Evolutionary conservation across 495 filamentous ascomycete species (phyloP), one percentile per base, ranked within the genome.

Genomic region (Daldinia concentrica): DNA sequence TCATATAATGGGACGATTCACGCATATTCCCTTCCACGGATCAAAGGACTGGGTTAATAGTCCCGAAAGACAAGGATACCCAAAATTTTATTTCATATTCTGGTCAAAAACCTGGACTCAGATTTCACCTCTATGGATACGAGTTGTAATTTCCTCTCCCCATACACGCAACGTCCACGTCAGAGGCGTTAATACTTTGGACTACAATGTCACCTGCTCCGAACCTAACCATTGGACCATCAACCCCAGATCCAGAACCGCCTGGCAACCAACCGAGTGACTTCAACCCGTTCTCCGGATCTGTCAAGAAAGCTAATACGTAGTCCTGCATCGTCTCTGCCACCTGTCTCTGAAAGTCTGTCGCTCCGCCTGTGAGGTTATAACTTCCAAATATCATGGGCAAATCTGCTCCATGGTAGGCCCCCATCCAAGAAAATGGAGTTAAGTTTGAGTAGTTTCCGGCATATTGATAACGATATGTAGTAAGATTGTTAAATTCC

Each of bases 381-480:
- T 79, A 81, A 39, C 76, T 82, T 36, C 84, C 84, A 64, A 86
- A 85, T 19, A 83, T 72, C 52, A 85, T 79, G 1, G 83, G 82
- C 4, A 84, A 61, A 56, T 86, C 81, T 41, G 79, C 77, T 2
- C 76, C 78, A 61, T 87, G 85, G 54, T 85, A 87, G n/a, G 85
- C 84, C 7, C 84, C 84, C 64, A 86, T 78, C 82, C 82, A 84
- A 19, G 64, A 6, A 30, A 73, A 76, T 0, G 79, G 78, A 19
- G 78, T 83, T 9, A 87, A 26, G 52, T 81, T 85, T 14, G 77
- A 69, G 63, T 81, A 87, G 52, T 82, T 84, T 0, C 85, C 86
- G 14, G 78, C 77, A 58, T 86, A 86, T 60, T 82, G 75, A 68
- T 85, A 88, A n/a, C 85, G 79, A 69, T 80, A 87, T 3, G 80